Evolutionary conservation across 2,329 filamentous ascomycete genomes (phyloP).

Genomic region (Fusarium burgessii): DNA sequence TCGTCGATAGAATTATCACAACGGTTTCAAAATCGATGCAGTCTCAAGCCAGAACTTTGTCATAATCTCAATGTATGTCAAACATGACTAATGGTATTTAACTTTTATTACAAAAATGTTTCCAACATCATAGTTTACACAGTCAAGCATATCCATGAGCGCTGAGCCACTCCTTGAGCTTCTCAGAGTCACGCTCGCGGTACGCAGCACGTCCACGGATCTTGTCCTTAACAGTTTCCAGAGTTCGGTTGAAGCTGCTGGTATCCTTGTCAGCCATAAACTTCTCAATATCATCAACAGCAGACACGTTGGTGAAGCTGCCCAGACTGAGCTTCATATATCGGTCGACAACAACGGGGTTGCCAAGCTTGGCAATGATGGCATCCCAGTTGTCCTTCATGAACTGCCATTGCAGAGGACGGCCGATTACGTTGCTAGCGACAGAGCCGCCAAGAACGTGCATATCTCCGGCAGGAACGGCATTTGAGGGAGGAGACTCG

Average conservation of each 20-base stretch:
- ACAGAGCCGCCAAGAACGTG: slow-evolving; percentile 83
- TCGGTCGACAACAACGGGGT: slow-evolving; percentile 89
- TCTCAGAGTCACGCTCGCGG: slow-evolving; percentile 77
- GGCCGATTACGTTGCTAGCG: slow-evolving; percentile 77
- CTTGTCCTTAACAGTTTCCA: slow-evolving; percentile 87
- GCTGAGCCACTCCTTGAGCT: slow-evolving; percentile 82
- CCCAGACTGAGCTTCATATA: slow-evolving; percentile 83
- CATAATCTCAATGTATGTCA: background rate
- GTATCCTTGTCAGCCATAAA: slow-evolving; percentile 94
- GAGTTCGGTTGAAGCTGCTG: slow-evolving; percentile 84
- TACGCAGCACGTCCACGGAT: slow-evolving; percentile 87
- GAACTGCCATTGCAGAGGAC: slow-evolving; percentile 85
- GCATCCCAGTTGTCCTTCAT: slow-evolving; percentile 85
- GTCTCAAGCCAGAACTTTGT: background rate
- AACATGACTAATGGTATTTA: slow-evolving; percentile 4
- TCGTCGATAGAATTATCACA: background rate
- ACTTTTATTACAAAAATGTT: slow-evolving; percentile 18
- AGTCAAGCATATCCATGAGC: slow-evolving; percentile 60
- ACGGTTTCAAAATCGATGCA: background rate
- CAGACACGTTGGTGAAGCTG: slow-evolving; percentile 78
- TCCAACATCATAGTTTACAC: slow-evolving; percentile 43
- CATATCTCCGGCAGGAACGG: slow-evolving; percentile 88
- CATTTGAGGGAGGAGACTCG: slow-evolving; percentile 64
- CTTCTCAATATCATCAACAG: slow-evolving; percentile 78
- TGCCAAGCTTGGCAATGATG: slow-evolving; percentile 78